Conservation (phyloP, 1,139 yeast species). For the Blastobotrys ciferrii region DNA sequence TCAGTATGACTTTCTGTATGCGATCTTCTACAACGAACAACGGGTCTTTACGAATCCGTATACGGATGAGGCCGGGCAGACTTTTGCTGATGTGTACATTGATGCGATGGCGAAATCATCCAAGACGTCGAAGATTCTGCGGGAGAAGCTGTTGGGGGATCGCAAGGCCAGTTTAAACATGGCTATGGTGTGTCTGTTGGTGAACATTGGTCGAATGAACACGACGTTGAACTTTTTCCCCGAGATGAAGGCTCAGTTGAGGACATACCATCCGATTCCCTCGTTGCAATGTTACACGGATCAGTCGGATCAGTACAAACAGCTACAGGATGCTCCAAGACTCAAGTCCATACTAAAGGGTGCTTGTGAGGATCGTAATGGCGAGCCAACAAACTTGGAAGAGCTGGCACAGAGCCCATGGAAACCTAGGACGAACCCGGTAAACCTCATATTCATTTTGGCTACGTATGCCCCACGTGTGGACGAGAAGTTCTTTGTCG, state of each 20-base stretch:
- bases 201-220: conserved; percentile 90
- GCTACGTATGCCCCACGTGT: conserved; percentile 62
- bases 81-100: conserved; percentile 84
- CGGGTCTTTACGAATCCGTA: conserved; percentile 68
- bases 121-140: conserved; percentile 77
- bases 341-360: conserved; percentile 87
- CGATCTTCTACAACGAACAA: conserved; percentile 60
- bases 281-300: conserved; percentile 70
- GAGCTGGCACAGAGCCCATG: conserved; percentile 40
- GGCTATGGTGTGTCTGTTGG: conserved; percentile 79
- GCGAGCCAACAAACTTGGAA: conserved; percentile 51
- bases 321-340: conserved; percentile 92
- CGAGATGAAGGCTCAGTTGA: conserved; percentile 91
- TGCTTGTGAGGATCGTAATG: conserved; percentile 53
- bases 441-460: conserved; percentile 71
- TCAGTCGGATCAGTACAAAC: conserved; percentile 52
- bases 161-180: conserved; percentile 65
- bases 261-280: conserved; percentile 93
- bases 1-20: conserved; percentile 73
- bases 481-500: conserved; percentile 39
- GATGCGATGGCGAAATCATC: conserved; percentile 79
- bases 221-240: conserved; percentile 94
- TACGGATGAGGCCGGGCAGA: conserved; percentile 37
- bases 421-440: conserved; percentile 58
- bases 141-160: conserved; percentile 70